A percentile compares a stretch with the other conserved stretches of the same genome.
Conservation (phyloP, 805 yeast species). For the Candida michaelii region DNA sequence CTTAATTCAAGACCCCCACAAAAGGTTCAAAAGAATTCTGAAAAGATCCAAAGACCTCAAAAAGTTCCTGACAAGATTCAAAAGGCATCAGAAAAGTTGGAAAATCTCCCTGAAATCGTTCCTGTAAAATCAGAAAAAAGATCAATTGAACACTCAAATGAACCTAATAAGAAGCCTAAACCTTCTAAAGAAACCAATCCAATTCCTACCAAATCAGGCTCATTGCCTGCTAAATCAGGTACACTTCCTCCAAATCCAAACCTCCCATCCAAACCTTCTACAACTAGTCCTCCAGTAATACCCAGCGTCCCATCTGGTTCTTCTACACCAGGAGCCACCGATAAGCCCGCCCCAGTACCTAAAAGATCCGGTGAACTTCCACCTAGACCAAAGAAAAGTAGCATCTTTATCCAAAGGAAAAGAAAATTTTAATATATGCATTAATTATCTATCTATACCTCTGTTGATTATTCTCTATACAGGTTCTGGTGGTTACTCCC, state of each 20-base stretch:
- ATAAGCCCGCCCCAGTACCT: not conserved
- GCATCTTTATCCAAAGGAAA: conserved; percentile 11
- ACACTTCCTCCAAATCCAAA: not conserved
- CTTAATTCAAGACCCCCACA: too few species aligned
- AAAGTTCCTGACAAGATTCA: too few species aligned
- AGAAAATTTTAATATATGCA: conserved; percentile 8
- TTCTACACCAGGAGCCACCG: not conserved
- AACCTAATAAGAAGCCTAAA: not conserved
- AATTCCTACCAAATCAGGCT: not conserved
- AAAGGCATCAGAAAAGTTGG: too few species aligned
- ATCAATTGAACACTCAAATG: too few species aligned
- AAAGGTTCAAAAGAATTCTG: too few species aligned
- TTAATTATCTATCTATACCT: conserved; percentile 1
- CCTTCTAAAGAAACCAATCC: not conserved
- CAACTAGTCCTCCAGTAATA: too few species aligned
- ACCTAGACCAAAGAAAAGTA: conserved; percentile 7
- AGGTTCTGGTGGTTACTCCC: too few species aligned
- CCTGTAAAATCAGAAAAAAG: too few species aligned
- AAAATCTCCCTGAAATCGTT: too few species aligned
- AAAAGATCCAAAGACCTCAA: too few species aligned
- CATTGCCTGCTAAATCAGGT: not conserved
- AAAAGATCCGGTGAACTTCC: conserved; percentile 5
- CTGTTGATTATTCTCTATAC: too few species aligned
- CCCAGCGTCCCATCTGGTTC: not conserved
- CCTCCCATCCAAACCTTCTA: too few species aligned